phyloP scores from a whole-genome alignment of 140 eudicot genomes.

The Stevia rebaudiana region DNA sequence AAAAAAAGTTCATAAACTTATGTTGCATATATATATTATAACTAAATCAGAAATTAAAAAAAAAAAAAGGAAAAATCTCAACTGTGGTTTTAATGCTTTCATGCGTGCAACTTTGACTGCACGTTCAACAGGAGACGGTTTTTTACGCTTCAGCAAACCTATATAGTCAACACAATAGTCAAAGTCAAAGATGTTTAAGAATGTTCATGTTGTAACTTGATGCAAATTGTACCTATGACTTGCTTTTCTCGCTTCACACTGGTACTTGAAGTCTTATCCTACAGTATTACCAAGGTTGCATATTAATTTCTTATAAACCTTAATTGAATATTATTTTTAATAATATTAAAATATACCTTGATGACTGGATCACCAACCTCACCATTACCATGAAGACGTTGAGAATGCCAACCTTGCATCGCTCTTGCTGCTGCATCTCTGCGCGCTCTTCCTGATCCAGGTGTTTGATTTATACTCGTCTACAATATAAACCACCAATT shows the following conservation, averaged over 20 bases:
- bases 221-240: conserved; percentile 54
- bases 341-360: conserved; percentile 45
- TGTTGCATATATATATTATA: not conserved
- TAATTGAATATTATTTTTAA: not conserved
- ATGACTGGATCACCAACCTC: conserved; percentile 90
- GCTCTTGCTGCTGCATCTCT: conserved; percentile 98
- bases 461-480: conserved; percentile 50
- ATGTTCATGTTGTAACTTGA: not conserved
- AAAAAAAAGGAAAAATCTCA: conserved; percentile 33
- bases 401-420: conserved; percentile 98
- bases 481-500: conserved; percentile 23
- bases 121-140: conserved; percentile 58
- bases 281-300: conserved; percentile 12
- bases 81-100: conserved; percentile 63
- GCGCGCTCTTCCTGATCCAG: conserved; percentile 90
- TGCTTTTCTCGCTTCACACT: conserved; percentile 70
- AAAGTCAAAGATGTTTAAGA: not conserved
- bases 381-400: conserved; percentile 81
- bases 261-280: conserved; percentile 62
- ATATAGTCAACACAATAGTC: conserved; percentile 4
- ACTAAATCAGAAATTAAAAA: conserved; percentile 13
- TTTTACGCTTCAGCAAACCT: conserved; percentile 80
- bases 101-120: conserved; percentile 52
- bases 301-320: not conserved
- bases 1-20: not conserved